Evolutionary conservation across 345 rosid species (phyloP).

Genomic region (Carallia brachiata): DNA sequence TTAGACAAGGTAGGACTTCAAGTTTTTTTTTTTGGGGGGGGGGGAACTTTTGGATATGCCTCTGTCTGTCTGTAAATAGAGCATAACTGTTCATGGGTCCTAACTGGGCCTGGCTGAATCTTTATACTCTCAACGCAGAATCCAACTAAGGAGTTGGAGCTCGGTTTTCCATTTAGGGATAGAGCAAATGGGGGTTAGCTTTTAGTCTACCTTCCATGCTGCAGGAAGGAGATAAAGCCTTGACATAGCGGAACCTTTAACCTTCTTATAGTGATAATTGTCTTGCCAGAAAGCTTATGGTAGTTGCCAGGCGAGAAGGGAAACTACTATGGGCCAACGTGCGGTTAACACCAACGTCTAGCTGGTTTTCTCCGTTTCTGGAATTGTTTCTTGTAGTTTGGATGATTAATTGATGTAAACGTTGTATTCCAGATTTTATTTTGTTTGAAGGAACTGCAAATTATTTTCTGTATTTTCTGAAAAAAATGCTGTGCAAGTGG

Average conservation of each 20-base stretch:
- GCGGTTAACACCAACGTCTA: constrained; percentile 26
- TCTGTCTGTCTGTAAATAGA: constrained; percentile 65
- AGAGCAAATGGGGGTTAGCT: constrained; percentile 54
- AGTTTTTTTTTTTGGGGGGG: constrained; percentile 31
- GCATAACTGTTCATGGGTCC: constrained; percentile 47
- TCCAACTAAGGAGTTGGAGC: constrained; percentile 60
- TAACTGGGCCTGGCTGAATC: constrained; percentile 35
- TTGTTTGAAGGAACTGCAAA: constrained; percentile 18
- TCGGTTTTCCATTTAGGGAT: constrained; percentile 56
- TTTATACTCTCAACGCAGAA: constrained; percentile 43
- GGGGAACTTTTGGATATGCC: constrained; percentile 32
- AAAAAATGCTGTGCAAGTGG: neutral
- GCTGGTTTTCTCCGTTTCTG: constrained; percentile 23
- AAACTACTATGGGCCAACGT: constrained; percentile 27
- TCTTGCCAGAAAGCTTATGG: constrained; percentile 21
- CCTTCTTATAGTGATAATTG: constrained; percentile 23
- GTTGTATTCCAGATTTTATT: constrained; percentile 8
- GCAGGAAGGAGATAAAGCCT: constrained; percentile 36
- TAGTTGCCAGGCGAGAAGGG: constrained; percentile 26
- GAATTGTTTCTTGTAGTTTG: constrained; percentile 23
- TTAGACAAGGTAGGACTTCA: constrained; percentile 26
- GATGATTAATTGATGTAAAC: constrained; percentile 17
- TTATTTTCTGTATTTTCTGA: constrained; percentile 9
- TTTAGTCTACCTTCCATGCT: constrained; percentile 46
- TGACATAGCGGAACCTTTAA: constrained; percentile 24